These are phyloP conservation scores for Periconia digitata DNA, from an alignment of 2,329 filamentous ascomycete species.

Conservation along the genomic window DNA sequence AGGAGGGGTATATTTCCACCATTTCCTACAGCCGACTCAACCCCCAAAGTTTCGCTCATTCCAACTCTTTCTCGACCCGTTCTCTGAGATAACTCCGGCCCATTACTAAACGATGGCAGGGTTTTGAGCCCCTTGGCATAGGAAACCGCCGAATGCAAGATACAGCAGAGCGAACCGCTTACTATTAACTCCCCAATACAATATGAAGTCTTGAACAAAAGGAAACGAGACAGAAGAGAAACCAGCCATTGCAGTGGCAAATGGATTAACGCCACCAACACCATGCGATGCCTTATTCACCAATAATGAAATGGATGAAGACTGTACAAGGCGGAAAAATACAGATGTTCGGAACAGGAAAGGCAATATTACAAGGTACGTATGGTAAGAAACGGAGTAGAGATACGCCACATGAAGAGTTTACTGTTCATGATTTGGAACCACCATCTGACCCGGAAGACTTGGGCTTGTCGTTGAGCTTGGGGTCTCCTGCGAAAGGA, in stretches of 20 bases:
- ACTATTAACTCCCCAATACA: no score
- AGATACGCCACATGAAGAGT: neutral
- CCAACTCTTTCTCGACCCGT: no score
- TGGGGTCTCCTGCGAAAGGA: constrained; percentile 46
- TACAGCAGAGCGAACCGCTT: no score
- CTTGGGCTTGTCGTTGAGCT: constrained; percentile 24
- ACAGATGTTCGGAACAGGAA: neutral
- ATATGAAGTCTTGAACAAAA: no score
- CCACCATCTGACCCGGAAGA: constrained; percentile 2
- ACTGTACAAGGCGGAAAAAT: neutral
- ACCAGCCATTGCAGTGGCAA: neutral
- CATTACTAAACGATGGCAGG: no score
- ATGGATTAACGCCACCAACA: constrained; percentile 8
- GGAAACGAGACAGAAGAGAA: neutral
- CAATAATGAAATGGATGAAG: constrained; percentile 3
- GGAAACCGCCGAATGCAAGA: no score
- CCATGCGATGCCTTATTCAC: constrained; percentile 9
- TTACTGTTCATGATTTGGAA: neutral
- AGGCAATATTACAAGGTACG: neutral
- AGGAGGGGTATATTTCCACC: no score
- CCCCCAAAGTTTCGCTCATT: no score
- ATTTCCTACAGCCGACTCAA: no score
- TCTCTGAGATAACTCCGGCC: no score
- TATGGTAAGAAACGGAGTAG: neutral
- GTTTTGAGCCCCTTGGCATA: no score